Evolutionary conservation across 73 alveolate genomes (phyloP), one percentile per base, ranked within the genome.

Genomic region (Paramecium pentaurelia): DNA sequence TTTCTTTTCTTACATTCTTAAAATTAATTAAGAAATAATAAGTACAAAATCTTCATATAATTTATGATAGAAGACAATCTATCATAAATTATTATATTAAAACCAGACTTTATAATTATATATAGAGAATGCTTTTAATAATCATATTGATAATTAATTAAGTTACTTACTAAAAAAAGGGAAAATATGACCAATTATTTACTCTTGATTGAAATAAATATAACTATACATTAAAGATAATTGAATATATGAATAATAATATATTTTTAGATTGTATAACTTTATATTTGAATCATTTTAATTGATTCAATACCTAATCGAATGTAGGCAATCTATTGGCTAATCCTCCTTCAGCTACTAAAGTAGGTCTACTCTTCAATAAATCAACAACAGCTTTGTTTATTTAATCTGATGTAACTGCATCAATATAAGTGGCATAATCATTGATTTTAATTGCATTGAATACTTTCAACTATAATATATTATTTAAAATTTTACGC

Each of bases 301-400:
- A 60, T 77, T 71, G 94, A 64, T 89, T 89, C 75, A 77, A 71
- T 12, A 89, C 75, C 34, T 77, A 77, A 49, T 89, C 94, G 32
- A 37, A 89, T 42, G 94, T 14, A 12, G 94, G 94, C 36, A 89
- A 83, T 49, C 92, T 83, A 47, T 89, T 89, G 11, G 88, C 94
- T 45, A 71, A 83, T 38, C 94, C 88, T 45, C 94, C 94, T 89
- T 89, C 92, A 45, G 94, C 94, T 14, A 89, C 94, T 71, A 89
- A 71, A 20, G 94, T 89, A 45, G 94, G 94, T 38, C 45, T 71
- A 6, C 37, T 45, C 68, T 59, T 40, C 86, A 89, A 89, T 71
- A 89, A 58, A 38, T 89, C 54, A 32, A 77, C 94, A 45, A 89
- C 92, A 16, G 83, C 94, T 49, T 40, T 71, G 42, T 77, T 58